phyloP scores from a whole-genome alignment of 2,329 filamentous ascomycete genomes.

The Talaromyces sp. region DNA sequence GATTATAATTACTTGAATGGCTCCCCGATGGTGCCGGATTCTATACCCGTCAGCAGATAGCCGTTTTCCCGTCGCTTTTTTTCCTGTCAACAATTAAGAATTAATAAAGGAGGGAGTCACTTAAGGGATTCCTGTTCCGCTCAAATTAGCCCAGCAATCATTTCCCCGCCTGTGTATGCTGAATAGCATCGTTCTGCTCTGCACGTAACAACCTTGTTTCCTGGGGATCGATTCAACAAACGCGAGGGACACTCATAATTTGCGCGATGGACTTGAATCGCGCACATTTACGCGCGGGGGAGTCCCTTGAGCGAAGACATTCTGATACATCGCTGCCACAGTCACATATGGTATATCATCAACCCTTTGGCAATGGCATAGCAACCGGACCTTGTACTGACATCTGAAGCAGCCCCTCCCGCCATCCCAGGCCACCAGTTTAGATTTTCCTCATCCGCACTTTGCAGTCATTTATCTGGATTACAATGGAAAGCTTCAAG shows the following conservation, averaged over 20 bases:
- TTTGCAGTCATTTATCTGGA: slow-evolving; percentile 44
- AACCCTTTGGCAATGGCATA: background rate
- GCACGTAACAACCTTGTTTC: too few species aligned
- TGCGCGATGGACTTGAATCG: slow-evolving; percentile 21
- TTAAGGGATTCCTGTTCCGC: too few species aligned
- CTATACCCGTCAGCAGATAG: slow-evolving; percentile 11
- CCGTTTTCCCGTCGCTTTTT: slow-evolving; percentile 2
- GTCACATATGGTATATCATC: slow-evolving; percentile 21
- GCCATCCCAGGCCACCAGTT: slow-evolving; percentile 17
- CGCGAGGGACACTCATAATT: background rate
- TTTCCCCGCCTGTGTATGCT: background rate
- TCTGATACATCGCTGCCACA: slow-evolving; percentile 23
- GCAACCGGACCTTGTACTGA: background rate
- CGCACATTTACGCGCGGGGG: slow-evolving; percentile 11
- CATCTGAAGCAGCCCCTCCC: slow-evolving; percentile 18
- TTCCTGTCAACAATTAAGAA: too few species aligned
- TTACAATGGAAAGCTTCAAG: slow-evolving; percentile 34
- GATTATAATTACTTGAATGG: background rate
- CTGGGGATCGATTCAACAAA: too few species aligned
- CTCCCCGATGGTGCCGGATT: slow-evolving; percentile 8
- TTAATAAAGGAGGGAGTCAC: too few species aligned
- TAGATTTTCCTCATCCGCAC: slow-evolving; percentile 35
- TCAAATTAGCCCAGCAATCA: too few species aligned
- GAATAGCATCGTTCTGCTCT: too few species aligned
- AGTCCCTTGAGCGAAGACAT: slow-evolving; percentile 23